Conservation (phyloP, 805 yeast genomes). For the Nakazawaea pomicola region DNA sequence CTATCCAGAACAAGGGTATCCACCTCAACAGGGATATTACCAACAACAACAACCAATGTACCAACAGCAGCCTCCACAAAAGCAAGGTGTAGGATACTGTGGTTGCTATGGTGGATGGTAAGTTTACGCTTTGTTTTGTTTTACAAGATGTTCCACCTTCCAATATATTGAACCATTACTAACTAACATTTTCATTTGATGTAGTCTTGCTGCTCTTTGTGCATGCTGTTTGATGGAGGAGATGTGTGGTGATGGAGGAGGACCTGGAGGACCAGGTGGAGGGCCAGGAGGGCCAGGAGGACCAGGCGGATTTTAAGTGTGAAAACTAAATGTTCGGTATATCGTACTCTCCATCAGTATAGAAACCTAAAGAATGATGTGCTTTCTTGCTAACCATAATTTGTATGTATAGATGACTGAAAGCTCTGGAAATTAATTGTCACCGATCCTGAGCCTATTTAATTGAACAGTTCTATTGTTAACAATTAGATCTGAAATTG, state of each 20-base stretch:
- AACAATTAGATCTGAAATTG: no score
- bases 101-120: constrained; percentile 26
- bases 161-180: no score
- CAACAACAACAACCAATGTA: constrained; percentile 32
- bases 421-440: no score
- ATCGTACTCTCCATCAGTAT: no score
- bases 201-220: constrained; percentile 15
- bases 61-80: constrained; percentile 22
- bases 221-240: constrained; percentile 15
- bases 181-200: background rate
- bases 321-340: no score
- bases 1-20: constrained; percentile 25
- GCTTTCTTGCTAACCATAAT: background rate
- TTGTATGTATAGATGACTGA: no score
- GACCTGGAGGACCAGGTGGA: constrained; percentile 9
- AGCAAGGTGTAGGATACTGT: constrained; percentile 14
- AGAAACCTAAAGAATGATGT: background rate
- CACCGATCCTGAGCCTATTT: no score
- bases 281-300: constrained; percentile 12
- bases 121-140: constrained; percentile 14
- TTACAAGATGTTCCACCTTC: no score
- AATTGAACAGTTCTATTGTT: no score
- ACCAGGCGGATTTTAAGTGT: background rate
- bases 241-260: constrained; percentile 9
- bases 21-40: constrained; percentile 23